Conservation (phyloP, 352 stramenopile species). For the Aphanomyces stellatus region DNA sequence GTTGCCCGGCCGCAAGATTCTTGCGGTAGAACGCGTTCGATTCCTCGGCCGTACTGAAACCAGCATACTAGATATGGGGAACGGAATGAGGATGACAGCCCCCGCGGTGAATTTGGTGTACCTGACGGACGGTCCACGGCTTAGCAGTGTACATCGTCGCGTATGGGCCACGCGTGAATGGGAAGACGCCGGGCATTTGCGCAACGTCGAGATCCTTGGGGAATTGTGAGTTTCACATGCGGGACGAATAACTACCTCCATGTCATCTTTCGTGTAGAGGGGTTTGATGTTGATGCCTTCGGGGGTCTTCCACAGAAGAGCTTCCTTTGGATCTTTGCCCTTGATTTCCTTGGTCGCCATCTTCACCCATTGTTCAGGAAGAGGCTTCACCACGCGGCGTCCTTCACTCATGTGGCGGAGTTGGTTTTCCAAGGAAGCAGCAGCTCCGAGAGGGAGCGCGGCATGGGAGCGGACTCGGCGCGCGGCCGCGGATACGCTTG, state of each 20-base stretch:
- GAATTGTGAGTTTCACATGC: not conserved
- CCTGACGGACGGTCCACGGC: constrained; percentile 90
- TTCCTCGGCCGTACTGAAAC: constrained; percentile 95
- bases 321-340: constrained; percentile 55
- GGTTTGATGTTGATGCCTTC: constrained; percentile 94
- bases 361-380: constrained; percentile 39
- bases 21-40: constrained; percentile 95
- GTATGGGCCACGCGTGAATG: constrained; percentile 91
- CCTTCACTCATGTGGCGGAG: constrained; percentile 4
- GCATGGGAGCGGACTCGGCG: not conserved
- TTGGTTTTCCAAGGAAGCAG: not conserved
- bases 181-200: constrained; percentile 83
- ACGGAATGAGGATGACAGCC: not conserved
- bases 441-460: not conserved
- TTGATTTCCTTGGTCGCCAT: constrained; percentile 77
- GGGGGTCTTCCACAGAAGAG: constrained; percentile 74
- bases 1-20: constrained; percentile 87
- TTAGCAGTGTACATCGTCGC: constrained; percentile 96
- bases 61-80: constrained; percentile 78
- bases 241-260: constrained; percentile 29
- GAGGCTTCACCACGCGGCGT: constrained; percentile 7
- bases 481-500: not conserved
- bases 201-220: constrained; percentile 34
- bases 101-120: constrained; percentile 13
- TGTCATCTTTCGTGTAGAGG: constrained; percentile 86